phyloP scores from a whole-genome alignment of 139 green algal genomes.

The Nannochloris sp. region DNA sequence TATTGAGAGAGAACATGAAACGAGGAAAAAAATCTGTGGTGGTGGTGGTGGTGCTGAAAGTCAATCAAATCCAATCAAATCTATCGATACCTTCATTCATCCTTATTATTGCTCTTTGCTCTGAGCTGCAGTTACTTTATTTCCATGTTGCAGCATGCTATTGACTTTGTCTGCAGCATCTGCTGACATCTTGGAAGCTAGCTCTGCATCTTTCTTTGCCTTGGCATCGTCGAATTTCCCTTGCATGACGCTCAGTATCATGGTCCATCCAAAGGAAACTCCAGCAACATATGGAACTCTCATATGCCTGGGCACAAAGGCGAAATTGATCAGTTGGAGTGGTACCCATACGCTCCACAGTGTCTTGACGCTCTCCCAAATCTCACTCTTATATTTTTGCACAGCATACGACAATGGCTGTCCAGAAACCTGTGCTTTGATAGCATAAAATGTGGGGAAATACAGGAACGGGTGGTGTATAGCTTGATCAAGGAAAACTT shows the following conservation, averaged over 20 bases:
- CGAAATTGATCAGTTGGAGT: constrained; percentile 76
- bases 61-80: neutral
- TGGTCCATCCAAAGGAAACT: constrained; percentile 45
- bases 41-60: neutral
- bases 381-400: constrained; percentile 58
- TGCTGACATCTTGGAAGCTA: neutral
- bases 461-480: constrained; percentile 72
- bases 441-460: constrained; percentile 75
- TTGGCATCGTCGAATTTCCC: constrained; percentile 33
- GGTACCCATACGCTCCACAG: constrained; percentile 81
- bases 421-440: constrained; percentile 60
- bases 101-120: neutral
- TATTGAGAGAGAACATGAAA: too few species aligned
- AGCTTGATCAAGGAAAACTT: constrained; percentile 80
- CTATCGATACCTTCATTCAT: neutral
- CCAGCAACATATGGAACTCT: constrained; percentile 62
- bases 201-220: neutral
- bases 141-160: neutral
- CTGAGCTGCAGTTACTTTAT: constrained; percentile 2
- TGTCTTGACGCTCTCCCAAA: constrained; percentile 75
- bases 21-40: neutral
- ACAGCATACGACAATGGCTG: constrained; percentile 36
- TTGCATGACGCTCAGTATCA: constrained; percentile 46
- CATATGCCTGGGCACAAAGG: constrained; percentile 69
- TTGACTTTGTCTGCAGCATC: neutral